phyloP scores from a whole-genome alignment of 257 asterid species.

The Plectranthus barbatus region DNA sequence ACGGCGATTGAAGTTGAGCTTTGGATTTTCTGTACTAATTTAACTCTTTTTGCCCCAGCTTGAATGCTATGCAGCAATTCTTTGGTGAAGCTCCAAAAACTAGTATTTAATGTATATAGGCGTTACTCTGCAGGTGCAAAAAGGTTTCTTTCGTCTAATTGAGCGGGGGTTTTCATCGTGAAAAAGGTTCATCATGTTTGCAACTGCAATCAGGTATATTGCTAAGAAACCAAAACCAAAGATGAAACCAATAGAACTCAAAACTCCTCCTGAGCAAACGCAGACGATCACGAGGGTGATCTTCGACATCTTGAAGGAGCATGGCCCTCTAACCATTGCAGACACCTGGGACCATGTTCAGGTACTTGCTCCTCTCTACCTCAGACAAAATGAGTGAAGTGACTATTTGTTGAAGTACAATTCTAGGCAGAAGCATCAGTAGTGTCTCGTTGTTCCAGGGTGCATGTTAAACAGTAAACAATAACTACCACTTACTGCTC shows the following conservation, averaged over 20 bases:
- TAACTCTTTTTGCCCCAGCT: too few relatives aligned
- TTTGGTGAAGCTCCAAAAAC: too few relatives aligned
- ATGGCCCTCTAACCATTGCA: slow-evolving; percentile 73
- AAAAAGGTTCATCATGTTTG: slow-evolving; percentile 47
- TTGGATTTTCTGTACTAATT: background rate
- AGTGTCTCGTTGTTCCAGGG: background rate
- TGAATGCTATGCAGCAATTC: background rate
- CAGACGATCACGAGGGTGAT: slow-evolving; percentile 80
- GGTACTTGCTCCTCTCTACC: slow-evolving; percentile 37
- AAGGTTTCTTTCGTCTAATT: background rate
- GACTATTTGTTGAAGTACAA: background rate
- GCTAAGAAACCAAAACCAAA: slow-evolving; percentile 83
- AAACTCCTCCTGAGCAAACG: slow-evolving; percentile 84
- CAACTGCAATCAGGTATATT: slow-evolving; percentile 62
- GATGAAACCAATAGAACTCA: slow-evolving; percentile 86
- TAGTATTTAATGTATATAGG: background rate
- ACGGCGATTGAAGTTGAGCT: background rate
- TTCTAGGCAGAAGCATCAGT: too few relatives aligned
- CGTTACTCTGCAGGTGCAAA: slow-evolving; percentile 10
- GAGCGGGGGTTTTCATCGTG: too few relatives aligned
- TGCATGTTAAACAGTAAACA: too few relatives aligned
- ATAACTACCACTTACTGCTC: background rate
- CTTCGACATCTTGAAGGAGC: slow-evolving; percentile 78
- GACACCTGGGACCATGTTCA: slow-evolving; percentile 92
- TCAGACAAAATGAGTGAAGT: too few relatives aligned